Evolutionary conservation across 2,329 filamentous ascomycete species (phyloP).

Genomic region (Cladobotryum protrusum): DNA sequence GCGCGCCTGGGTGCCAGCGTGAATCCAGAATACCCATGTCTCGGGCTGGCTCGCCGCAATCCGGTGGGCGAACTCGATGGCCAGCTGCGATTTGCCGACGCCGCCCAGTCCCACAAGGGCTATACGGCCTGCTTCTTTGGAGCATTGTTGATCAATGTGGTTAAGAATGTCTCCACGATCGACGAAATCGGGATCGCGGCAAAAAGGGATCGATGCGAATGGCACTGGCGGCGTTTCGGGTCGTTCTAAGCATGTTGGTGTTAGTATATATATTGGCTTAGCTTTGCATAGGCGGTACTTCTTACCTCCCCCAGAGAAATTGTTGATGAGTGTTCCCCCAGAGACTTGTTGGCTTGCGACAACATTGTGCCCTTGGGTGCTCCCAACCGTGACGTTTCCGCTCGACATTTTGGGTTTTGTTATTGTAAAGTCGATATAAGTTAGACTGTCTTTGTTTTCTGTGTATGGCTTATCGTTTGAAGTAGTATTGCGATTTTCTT

Average conservation of each 20-base stretch:
- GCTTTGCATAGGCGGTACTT: background rate
- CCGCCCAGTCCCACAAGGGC: constrained; percentile 30
- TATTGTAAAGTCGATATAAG: background rate
- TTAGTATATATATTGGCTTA: background rate
- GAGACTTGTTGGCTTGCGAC: background rate
- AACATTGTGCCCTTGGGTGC: background rate
- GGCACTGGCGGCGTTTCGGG: constrained; percentile 1
- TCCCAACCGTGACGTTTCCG: background rate
- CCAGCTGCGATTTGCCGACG: constrained; percentile 16
- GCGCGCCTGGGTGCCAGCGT: constrained; percentile 23
- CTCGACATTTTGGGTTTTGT: background rate
- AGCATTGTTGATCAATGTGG: constrained; percentile 18
- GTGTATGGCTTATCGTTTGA: background rate
- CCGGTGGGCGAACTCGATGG: background rate
- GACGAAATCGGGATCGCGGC: constrained; percentile 26
- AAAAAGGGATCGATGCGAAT: constrained; percentile 20
- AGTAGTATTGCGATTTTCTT: background rate
- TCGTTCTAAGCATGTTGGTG: background rate
- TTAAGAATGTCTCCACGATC: constrained; percentile 22
- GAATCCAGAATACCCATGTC: constrained; percentile 30
- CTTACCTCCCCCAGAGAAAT: background rate
- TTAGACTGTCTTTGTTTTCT: background rate
- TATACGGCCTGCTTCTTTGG: constrained; percentile 15
- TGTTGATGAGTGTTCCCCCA: background rate
- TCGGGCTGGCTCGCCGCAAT: background rate